phyloP scores from a whole-genome alignment of 148 eudicot genomes.

The Amaranthus cruentus region DNA sequence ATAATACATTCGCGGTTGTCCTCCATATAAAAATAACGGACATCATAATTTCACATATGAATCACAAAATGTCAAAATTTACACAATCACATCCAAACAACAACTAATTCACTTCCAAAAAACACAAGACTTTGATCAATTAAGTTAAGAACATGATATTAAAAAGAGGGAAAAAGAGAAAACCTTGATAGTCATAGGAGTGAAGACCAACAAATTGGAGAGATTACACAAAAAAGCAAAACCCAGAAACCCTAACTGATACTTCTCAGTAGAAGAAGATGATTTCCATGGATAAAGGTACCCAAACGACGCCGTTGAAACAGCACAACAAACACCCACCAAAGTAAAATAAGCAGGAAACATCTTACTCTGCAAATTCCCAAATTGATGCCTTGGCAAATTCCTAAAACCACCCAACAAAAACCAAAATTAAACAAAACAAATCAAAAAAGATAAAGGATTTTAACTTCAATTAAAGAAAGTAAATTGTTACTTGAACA shows the following conservation, averaged over 20 bases:
- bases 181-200: conserved; percentile 95
- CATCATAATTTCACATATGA: neutral
- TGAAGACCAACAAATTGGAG: conserved; percentile 73
- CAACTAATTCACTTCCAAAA: neutral
- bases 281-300: conserved; percentile 92
- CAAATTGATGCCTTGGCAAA: conserved; percentile 94
- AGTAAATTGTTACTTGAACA: conserved; percentile 65
- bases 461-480: too few relatives aligned
- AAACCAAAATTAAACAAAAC: neutral
- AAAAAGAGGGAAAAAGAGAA: neutral
- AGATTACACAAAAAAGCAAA: conserved; percentile 70
- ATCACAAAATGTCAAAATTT: neutral
- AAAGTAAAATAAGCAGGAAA: conserved; percentile 87
- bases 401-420: conserved; percentile 40
- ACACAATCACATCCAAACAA: neutral
- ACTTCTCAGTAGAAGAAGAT: conserved; percentile 61
- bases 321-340: conserved; percentile 85
- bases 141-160: too few relatives aligned
- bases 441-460: neutral
- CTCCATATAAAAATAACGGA: neutral
- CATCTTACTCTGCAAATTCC: conserved; percentile 97
- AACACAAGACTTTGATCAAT: neutral
- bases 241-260: conserved; percentile 70
- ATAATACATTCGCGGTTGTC: too few relatives aligned
- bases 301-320: conserved; percentile 68